Base-by-base conservation (phyloP, 2,329 filamentous ascomycete genomes). In the Penicillium thymicola region DNA sequence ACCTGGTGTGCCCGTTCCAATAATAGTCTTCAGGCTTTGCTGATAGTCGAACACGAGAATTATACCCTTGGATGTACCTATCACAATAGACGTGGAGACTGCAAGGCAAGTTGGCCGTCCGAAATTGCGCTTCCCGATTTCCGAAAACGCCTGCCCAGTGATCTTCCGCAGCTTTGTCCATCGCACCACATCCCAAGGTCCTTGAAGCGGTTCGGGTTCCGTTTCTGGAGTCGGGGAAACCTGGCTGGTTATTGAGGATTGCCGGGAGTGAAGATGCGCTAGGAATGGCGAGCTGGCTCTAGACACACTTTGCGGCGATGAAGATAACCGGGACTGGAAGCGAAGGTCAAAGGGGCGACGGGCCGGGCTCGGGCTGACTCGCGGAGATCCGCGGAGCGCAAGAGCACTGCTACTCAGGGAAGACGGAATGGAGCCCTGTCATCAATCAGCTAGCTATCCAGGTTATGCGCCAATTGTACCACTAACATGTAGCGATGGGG, bases 11-110 rank as follows among this genome's bases (percentile, higher is more conserved):
- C 93, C 92, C 32, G 90, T 89, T 2, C 94, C 94, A 61, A 99
- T 91, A 56, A 97, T 96, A 66, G 89, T 88, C 75, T 96, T 97
- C 55, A 97, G 78, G 65, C 89, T 94, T 75, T 99, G 94, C 72
- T 95, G 91, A 74, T 97, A 97, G 78, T 99, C 95, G 77, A 99
- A 99, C 58, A 97, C 86, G 70, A 99, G 79, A 55, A 97, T 89
- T 73, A 97, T 87, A 52, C 95, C 94, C 74, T 96, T 97, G 4
- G 91, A 90, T 0, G 95, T 99, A 27, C 94, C 94, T 51, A 99
- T 76, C 14, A 92, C 90, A 66, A 99, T 95, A 9, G 87, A 86
- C 3, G 92, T 89, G 61, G 93, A 92, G 46, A 97, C 89, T 40
- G 88, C 87, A 67, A 97, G 82, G 76, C 92, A 97, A 0, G 93